These are phyloP conservation scores for Aureobasidium sp. DNA, from an alignment of 2,329 filamentous ascomycete genomes.

Conservation along the genomic window DNA sequence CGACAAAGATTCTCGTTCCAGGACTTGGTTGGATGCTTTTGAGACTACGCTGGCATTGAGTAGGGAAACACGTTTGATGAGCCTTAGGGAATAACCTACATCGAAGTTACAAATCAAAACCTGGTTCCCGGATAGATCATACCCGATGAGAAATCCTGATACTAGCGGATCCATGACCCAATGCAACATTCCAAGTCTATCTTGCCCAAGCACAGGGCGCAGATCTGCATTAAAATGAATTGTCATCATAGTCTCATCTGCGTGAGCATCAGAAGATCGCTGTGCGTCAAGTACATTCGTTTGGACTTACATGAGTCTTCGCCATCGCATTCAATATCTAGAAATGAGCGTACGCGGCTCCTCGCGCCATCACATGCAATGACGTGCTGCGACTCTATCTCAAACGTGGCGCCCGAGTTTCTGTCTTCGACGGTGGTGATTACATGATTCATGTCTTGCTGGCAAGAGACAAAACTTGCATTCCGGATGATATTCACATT, in stretches of 20 bases:
- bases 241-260: conserved; percentile 39
- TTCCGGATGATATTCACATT: conserved; percentile 27
- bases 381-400: conserved; percentile 27
- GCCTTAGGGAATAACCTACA: not conserved
- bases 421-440: not conserved
- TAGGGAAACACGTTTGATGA: not conserved
- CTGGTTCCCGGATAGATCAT: conserved; percentile 35
- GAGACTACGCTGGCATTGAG: conserved; percentile 10
- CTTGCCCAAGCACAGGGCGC: conserved; percentile 27
- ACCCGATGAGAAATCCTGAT: conserved; percentile 39
- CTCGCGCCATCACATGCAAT: conserved; percentile 33
- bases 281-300: not conserved
- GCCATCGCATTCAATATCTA: conserved; percentile 34
- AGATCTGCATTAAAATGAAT: conserved; percentile 39
- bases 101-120: conserved; percentile 40
- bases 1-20: conserved; percentile 32
- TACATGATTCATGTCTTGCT: not conserved
- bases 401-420: conserved; percentile 24
- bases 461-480: not conserved
- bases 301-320: conserved; percentile 30
- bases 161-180: conserved; percentile 38
- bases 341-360: conserved; percentile 26
- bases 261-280: not conserved
- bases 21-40: conserved; percentile 28
- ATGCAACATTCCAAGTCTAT: conserved; percentile 37